phyloP scores from a whole-genome alignment of 441 rosid species.

The Gossypium davidsonii region DNA sequence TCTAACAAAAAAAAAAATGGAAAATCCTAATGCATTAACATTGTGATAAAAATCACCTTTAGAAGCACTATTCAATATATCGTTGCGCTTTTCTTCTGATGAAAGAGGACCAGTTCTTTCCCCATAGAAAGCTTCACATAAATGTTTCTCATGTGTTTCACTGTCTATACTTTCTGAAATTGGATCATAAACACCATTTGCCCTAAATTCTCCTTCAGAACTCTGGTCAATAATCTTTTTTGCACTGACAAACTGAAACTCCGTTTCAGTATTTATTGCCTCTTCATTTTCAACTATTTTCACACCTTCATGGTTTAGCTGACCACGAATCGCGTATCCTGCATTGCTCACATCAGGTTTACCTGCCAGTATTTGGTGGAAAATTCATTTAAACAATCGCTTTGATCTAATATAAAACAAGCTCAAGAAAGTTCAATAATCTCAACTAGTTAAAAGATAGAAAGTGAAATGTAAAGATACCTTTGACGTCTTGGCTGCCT shows the following conservation, averaged over 20 bases:
- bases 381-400: neutral
- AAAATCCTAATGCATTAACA: conserved; percentile 2
- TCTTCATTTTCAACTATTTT: neutral
- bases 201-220: conserved; percentile 5
- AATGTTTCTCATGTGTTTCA: neutral
- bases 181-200: neutral
- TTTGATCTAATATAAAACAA: neutral
- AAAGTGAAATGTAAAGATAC: conserved; percentile 1
- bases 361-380: neutral
- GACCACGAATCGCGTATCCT: neutral
- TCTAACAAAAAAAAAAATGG: neutral
- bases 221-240: neutral
- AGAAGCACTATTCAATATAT: conserved; percentile 1
- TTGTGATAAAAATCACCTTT: conserved; percentile 3
- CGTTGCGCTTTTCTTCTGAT: conserved; percentile 13
- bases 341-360: neutral
- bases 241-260: conserved; percentile 2
- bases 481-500: conserved; percentile 1
- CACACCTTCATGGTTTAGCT: conserved; percentile 1
- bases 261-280: conserved; percentile 9
- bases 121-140: conserved; percentile 9
- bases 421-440: neutral
- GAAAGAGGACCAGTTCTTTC: conserved; percentile 4
- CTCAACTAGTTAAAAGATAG: neutral
- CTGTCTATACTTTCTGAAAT: neutral